phyloP scores from a whole-genome alignment of 768 basidiomycete genomes.

The Kwoniella bestiolae region DNA sequence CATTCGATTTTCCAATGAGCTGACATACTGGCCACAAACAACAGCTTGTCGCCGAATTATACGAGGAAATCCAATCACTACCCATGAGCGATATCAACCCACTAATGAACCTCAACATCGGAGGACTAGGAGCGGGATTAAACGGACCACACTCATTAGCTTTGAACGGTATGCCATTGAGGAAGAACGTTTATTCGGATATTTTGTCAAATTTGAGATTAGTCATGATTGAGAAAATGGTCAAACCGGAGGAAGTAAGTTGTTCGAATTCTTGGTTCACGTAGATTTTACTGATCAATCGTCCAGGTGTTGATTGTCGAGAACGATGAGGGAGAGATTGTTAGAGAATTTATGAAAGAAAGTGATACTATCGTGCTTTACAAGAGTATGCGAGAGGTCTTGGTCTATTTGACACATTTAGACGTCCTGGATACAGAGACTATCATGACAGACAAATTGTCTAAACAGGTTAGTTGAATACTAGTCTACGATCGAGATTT shows the following conservation, averaged over 20 bases:
- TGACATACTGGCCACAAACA: conserved; percentile 14
- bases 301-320: conserved; percentile 91
- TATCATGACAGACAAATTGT: conserved; percentile 94
- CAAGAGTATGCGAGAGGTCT: conserved; percentile 96
- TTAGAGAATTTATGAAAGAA: conserved; percentile 98
- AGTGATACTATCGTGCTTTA: conserved; percentile 97
- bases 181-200: conserved; percentile 95
- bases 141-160: conserved; percentile 50
- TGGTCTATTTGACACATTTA: conserved; percentile 96
- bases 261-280: no score
- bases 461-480: conserved; percentile 73
- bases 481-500: neutral
- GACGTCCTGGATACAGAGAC: conserved; percentile 96
- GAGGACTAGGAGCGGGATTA: conserved; percentile 60
- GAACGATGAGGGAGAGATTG: conserved; percentile 99
- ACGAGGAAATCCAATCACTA: conserved; percentile 92
- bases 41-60: conserved; percentile 91
- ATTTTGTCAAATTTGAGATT: conserved; percentile 90
- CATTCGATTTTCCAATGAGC: neutral
- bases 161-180: conserved; percentile 62
- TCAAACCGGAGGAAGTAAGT: conserved; percentile 94
- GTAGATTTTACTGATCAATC: neutral
- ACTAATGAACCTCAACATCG: conserved; percentile 77
- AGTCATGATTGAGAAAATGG: conserved; percentile 98
- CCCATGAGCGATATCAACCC: conserved; percentile 78